A percentile compares a stretch with the other conserved stretches of the same genome.
phyloP scores from a whole-genome alignment of 2,329 filamentous ascomycete species.

The Scedosporium aurantiacum region DNA sequence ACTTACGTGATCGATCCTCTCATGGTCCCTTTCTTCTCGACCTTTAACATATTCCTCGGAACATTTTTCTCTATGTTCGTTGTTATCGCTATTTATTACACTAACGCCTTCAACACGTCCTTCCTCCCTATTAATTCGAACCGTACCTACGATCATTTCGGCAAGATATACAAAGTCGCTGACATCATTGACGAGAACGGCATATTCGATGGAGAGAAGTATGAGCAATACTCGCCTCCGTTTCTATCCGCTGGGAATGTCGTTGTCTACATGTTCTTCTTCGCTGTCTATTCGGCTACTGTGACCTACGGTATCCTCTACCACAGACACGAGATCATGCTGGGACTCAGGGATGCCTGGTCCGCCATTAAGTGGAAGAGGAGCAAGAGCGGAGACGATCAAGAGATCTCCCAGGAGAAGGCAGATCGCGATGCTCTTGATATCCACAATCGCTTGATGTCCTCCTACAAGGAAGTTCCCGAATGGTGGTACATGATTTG shows the following conservation, averaged over 20 bases:
- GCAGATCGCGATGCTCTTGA: constrained; percentile 16
- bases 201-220: constrained; percentile 25
- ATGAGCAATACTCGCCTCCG: constrained; percentile 28
- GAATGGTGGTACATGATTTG: constrained; percentile 34
- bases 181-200: constrained; percentile 20
- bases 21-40: constrained; percentile 24
- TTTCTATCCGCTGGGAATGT: constrained; percentile 27
- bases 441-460: constrained; percentile 36
- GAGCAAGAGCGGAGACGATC: constrained; percentile 13
- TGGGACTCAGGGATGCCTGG: constrained; percentile 23
- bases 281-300: constrained; percentile 27
- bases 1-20: constrained; percentile 22
- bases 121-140: constrained; percentile 31
- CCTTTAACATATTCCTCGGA: constrained; percentile 23
- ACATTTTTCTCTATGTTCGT: constrained; percentile 17
- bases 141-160: constrained; percentile 26
- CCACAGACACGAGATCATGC: constrained; percentile 25
- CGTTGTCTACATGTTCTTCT: constrained; percentile 27
- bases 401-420: constrained; percentile 11
- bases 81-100: constrained; percentile 20
- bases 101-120: constrained; percentile 22
- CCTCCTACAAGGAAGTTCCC: constrained; percentile 32
- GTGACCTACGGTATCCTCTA: constrained; percentile 29
- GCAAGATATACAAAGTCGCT: constrained; percentile 25
- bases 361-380: constrained; percentile 12